Conservation (phyloP, 345 rosid genomes). For the Aquilaria sinensis region DNA sequence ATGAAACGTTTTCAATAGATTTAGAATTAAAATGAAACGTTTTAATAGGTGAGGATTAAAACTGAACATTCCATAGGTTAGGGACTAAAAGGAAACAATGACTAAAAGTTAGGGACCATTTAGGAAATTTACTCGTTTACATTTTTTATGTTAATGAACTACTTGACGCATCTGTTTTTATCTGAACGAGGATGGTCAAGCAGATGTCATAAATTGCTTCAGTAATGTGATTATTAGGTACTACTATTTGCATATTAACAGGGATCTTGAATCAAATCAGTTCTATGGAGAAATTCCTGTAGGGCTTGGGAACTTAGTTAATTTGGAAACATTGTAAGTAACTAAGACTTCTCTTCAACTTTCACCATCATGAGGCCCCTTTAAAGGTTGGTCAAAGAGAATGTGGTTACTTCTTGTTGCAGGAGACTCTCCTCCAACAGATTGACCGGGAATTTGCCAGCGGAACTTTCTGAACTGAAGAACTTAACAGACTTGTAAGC, state of each 20-base stretch:
- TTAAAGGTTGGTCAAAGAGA: neutral
- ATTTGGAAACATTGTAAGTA: conserved; percentile 42
- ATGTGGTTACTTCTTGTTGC: conserved; percentile 7
- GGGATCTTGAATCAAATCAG: conserved; percentile 37
- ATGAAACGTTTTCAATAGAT: too few species aligned
- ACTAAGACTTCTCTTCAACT: neutral
- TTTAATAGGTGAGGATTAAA: too few species aligned
- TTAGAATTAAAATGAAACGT: too few species aligned
- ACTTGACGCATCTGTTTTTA: conserved; percentile 6
- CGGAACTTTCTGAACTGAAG: conserved; percentile 29
- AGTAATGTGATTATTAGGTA: too few species aligned
- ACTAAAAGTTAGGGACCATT: too few species aligned
- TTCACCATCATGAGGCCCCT: neutral
- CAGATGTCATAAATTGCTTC: too few species aligned
- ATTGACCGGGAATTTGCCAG: conserved; percentile 47
- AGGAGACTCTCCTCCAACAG: conserved; percentile 53
- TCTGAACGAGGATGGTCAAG: too few species aligned
- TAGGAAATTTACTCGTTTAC: too few species aligned
- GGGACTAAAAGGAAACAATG: too few species aligned
- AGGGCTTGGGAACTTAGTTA: conserved; percentile 35
- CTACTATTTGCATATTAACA: neutral
- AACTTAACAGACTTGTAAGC: conserved; percentile 48
- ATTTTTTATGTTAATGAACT: too few species aligned
- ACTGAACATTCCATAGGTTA: too few species aligned
- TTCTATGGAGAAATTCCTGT: conserved; percentile 45